Evolutionary conservation across 2,329 filamentous ascomycete species (phyloP).

Genomic region (Colletotrichum sp.): DNA sequence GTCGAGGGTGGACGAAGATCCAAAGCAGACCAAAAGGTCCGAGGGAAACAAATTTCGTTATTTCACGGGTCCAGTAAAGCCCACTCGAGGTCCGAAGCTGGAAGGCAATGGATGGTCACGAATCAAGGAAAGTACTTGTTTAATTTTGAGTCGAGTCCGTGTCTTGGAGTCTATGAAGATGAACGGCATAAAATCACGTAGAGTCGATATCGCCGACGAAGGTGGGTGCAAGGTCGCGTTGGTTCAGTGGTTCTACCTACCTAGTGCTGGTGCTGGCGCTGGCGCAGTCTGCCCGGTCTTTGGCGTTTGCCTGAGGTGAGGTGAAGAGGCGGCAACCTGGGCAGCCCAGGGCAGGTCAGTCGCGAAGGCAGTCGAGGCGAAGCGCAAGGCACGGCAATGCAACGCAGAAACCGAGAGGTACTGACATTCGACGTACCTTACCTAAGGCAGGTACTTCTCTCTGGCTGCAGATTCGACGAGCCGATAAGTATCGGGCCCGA

Average conservation of each 20-base stretch:
- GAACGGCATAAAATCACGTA: not conserved
- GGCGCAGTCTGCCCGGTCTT: not conserved
- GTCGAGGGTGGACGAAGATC: not conserved
- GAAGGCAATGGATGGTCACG: not conserved
- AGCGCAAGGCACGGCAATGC: not conserved
- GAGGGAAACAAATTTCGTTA: not conserved
- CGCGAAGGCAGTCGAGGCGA: not conserved
- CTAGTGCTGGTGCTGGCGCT: not conserved
- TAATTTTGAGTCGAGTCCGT: not conserved
- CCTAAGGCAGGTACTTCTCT: constrained; percentile 4
- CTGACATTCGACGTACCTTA: not conserved
- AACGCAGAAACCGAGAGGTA: not conserved
- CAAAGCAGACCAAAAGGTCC: not conserved
- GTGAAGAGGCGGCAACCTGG: not conserved
- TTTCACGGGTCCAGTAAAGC: not conserved
- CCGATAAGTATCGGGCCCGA: not conserved
- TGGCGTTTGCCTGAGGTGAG: not conserved
- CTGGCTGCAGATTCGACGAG: not conserved
- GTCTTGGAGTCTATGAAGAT: not conserved
- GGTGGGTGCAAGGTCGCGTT: not conserved
- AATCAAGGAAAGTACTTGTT: not conserved
- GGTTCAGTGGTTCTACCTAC: not conserved
- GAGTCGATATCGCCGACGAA: not conserved
- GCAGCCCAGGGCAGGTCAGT: not conserved
- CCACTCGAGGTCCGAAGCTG: not conserved